phyloP scores from a whole-genome alignment of 2,329 filamentous ascomycete species.

The Scedosporium dehoogii region DNA sequence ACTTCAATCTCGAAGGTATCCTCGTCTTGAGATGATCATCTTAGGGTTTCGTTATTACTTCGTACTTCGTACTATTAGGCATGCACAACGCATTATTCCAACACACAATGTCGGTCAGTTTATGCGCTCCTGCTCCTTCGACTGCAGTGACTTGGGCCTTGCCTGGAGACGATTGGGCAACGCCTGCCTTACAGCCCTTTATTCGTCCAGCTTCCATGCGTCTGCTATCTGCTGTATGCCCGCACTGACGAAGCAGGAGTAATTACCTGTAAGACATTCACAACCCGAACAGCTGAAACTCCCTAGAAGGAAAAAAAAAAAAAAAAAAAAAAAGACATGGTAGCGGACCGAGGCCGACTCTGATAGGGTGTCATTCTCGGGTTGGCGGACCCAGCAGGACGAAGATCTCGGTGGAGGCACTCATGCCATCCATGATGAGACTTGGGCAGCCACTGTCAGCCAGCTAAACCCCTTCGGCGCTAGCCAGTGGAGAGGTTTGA shows the following conservation, averaged over 20 bases:
- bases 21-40: background rate
- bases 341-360: background rate
- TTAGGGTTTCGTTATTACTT: background rate
- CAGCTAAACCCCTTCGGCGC: background rate
- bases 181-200: background rate
- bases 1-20: too few species aligned
- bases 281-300: background rate
- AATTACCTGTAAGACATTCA: background rate
- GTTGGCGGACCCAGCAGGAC: background rate
- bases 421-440: background rate
- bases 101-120: background rate
- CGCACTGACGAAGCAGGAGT: too few species aligned
- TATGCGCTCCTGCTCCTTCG: background rate
- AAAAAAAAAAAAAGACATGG: background rate
- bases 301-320: background rate
- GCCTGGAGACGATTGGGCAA: background rate
- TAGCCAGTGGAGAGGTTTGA: background rate
- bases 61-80: background rate
- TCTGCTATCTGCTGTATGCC: background rate
- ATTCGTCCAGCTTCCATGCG: background rate
- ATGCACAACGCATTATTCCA: background rate
- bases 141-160: background rate
- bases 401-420: background rate
- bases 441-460: background rate
- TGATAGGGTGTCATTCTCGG: background rate